phyloP scores from a whole-genome alignment of 495 filamentous ascomycete species.

The Penicillium waksmanii region DNA sequence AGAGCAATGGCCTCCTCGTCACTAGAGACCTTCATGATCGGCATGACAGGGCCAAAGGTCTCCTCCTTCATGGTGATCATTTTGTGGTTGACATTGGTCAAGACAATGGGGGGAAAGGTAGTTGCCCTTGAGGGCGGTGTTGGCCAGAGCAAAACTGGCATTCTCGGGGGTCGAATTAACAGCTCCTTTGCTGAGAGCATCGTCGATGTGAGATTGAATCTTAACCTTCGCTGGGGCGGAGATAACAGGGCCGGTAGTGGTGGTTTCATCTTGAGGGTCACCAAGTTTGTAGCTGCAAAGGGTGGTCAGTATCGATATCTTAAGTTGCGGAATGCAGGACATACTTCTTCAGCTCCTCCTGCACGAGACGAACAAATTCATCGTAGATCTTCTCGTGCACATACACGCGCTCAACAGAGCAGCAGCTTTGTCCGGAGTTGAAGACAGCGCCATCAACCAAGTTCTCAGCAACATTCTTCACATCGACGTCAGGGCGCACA shows the following conservation, averaged over 20 bases:
- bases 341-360: slow-evolving; percentile 68
- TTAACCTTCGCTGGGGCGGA: slow-evolving; percentile 69
- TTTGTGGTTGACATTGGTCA: slow-evolving; percentile 77
- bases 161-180: slow-evolving; percentile 82
- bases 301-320: background rate
- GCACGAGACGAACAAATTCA: slow-evolving; percentile 71
- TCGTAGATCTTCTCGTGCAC: slow-evolving; percentile 86
- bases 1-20: slow-evolving; percentile 81
- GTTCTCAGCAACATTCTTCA: slow-evolving; percentile 87
- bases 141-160: slow-evolving; percentile 61
- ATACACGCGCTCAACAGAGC: slow-evolving; percentile 89
- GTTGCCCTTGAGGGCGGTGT: slow-evolving; percentile 73
- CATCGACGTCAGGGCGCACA: slow-evolving; percentile 80
- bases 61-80: slow-evolving; percentile 96
- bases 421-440: slow-evolving; percentile 97
- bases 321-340: slow-evolving; percentile 4
- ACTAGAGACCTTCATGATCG: slow-evolving; percentile 85
- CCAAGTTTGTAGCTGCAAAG: slow-evolving; percentile 78
- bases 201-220: slow-evolving; percentile 80
- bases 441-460: slow-evolving; percentile 94
- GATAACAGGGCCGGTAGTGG: slow-evolving; percentile 87
- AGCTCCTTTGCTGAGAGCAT: slow-evolving; percentile 84
- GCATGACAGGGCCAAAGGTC: slow-evolving; percentile 94
- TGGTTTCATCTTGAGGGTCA: slow-evolving; percentile 76
- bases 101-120: slow-evolving; percentile 80